These are phyloP conservation scores for Aphanoascus verrucosus DNA, from an alignment of 2,329 filamentous ascomycete genomes.

Conservation along the genomic window DNA sequence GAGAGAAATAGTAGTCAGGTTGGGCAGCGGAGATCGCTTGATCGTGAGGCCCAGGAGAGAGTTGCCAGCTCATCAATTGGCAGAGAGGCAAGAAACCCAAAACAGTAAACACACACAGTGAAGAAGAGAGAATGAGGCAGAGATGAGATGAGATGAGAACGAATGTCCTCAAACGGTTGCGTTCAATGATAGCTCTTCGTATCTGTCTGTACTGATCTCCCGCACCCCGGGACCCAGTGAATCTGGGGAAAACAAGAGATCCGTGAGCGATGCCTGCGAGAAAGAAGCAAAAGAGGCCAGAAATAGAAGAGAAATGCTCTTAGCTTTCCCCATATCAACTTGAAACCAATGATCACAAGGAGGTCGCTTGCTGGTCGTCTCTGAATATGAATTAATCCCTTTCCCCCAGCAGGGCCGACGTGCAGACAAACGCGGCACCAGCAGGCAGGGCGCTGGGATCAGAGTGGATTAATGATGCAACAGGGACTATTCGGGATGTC, in stretches of 20 bases:
- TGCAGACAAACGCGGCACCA: conserved; percentile 24
- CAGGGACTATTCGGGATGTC: conserved; percentile 12
- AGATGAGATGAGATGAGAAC: conserved; percentile 16
- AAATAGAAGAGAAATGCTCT: too few relatives aligned
- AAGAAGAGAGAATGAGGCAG: conserved; percentile 16
- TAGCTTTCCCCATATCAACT: too few relatives aligned
- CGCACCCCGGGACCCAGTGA: conserved; percentile 5
- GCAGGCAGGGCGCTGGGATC: conserved; percentile 17
- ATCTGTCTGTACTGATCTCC: background rate
- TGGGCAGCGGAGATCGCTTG: conserved; percentile 25
- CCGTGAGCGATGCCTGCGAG: background rate
- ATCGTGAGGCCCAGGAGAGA: conserved; percentile 23
- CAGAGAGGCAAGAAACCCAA: conserved; percentile 15
- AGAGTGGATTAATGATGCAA: conserved; percentile 5
- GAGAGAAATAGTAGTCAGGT: conserved; percentile 7
- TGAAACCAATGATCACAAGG: too few relatives aligned
- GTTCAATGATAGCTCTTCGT: background rate
- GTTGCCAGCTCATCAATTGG: conserved; percentile 19
- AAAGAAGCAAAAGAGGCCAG: background rate
- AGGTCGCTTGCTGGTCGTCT: background rate
- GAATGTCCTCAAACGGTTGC: conserved; percentile 9
- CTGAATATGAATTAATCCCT: conserved; percentile 4
- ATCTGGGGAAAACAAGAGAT: conserved; percentile 8
- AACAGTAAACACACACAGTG: background rate
- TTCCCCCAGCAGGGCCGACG: conserved; percentile 17